phyloP scores from a whole-genome alignment of 768 basidiomycete genomes.

The Psilocybe subaeruginosa region DNA sequence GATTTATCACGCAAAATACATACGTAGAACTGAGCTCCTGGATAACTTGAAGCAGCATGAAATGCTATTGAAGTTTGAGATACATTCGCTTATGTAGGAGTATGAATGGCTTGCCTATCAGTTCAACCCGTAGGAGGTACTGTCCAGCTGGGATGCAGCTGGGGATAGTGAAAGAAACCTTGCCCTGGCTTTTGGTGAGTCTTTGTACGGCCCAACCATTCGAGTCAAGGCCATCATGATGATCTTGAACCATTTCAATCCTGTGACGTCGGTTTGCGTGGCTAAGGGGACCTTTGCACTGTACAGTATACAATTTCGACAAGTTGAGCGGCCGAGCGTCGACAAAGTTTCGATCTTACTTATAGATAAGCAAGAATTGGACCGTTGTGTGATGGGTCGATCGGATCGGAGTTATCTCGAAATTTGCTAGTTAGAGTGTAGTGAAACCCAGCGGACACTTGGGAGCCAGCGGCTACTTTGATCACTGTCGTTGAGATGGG shows the following conservation, averaged over 20 bases:
- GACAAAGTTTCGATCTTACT: conserved; percentile 14
- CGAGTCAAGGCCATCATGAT: conserved; percentile 17
- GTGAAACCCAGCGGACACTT: conserved; percentile 54
- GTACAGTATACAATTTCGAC: neutral
- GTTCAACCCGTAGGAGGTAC: conserved; percentile 22
- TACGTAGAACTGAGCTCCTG: conserved; percentile 58
- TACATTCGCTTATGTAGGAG: neutral
- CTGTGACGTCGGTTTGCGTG: conserved; percentile 34
- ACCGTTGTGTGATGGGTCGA: conserved; percentile 53
- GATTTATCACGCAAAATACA: conserved; percentile 17
- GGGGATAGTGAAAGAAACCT: conserved; percentile 22
- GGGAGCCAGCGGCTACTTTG: conserved; percentile 51
- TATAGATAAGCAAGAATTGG: conserved; percentile 55
- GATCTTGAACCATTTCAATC: conserved; percentile 23
- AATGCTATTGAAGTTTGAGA: conserved; percentile 33
- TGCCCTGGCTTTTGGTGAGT: conserved; percentile 19
- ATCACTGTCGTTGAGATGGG: conserved; percentile 48
- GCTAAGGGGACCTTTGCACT: conserved; percentile 52
- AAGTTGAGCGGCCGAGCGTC: neutral
- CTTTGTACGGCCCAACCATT: conserved; percentile 22
- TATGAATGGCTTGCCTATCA: conserved; percentile 17
- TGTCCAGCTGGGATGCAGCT: conserved; percentile 21
- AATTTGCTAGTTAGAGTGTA: conserved; percentile 46
- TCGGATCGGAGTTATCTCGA: conserved; percentile 44
- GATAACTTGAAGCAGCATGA: conserved; percentile 45